A percentile compares a stretch with the other conserved stretches of the same genome.
These are phyloP conservation scores for Pyrenula massariospora DNA, from an alignment of 495 filamentous ascomycete species.

Conservation along the genomic window DNA sequence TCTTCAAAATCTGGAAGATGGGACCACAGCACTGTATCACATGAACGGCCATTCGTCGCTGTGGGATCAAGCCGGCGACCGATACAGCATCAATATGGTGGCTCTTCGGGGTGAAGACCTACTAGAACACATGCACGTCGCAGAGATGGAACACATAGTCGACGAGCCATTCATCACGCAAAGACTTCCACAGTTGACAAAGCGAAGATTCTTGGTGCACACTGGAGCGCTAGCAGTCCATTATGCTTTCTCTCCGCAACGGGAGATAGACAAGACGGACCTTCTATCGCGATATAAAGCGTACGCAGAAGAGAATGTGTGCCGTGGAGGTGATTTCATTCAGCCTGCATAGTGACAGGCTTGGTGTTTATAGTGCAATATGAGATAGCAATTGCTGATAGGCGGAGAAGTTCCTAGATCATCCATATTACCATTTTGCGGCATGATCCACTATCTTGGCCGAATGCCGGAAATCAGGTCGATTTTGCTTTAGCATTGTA, in stretches of 20 bases:
- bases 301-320: constrained; percentile 3
- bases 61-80: constrained; percentile 28
- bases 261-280: constrained; percentile 1
- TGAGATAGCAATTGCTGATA: no score
- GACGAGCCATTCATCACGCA: constrained; percentile 2
- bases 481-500: no score
- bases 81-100: constrained; percentile 35
- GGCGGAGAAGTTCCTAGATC: no score
- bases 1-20: constrained; percentile 30
- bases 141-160: constrained; percentile 9
- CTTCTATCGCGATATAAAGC: constrained; percentile 5
- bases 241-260: background rate
- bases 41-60: constrained; percentile 9
- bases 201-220: background rate
- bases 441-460: no score
- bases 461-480: no score
- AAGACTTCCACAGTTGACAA: background rate
- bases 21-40: constrained; percentile 22
- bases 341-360: background rate
- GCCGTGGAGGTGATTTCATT: constrained; percentile 1
- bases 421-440: no score
- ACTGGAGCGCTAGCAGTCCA: background rate
- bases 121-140: constrained; percentile 7
- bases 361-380: no score
- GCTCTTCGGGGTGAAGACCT: constrained; percentile 33